These are phyloP conservation scores for Ambrosia hybrid DNA, from an alignment of 140 eudicot genomes.

Conservation along the genomic window DNA sequence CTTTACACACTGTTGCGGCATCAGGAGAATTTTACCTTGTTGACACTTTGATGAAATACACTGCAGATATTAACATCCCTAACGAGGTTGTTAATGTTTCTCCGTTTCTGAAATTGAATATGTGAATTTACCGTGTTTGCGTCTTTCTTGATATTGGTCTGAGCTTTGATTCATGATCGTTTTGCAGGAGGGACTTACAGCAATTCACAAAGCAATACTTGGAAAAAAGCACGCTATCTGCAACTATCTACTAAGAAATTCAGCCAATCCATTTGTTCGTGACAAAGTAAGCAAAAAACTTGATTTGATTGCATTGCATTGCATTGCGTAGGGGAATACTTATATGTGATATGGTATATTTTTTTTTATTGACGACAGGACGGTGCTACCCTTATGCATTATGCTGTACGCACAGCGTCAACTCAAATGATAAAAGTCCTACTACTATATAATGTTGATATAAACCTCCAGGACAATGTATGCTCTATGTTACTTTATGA, in stretches of 20 bases:
- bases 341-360: not conserved
- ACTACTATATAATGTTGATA: conserved; percentile 79
- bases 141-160: not conserved
- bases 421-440: conserved; percentile 80
- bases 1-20: conserved; percentile 86
- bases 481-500: conserved; percentile 1
- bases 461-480: conserved; percentile 89
- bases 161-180: conserved; percentile 20
- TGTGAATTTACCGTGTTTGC: not conserved
- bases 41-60: conserved; percentile 67
- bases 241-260: conserved; percentile 82
- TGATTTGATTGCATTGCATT: not conserved
- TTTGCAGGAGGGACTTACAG: conserved; percentile 81
- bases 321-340: not conserved
- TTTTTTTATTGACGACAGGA: conserved; percentile 45
- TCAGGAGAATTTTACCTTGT: conserved; percentile 88
- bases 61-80: conserved; percentile 54
- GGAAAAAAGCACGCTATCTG: conserved; percentile 87
- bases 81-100: conserved; percentile 53
- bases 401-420: conserved; percentile 83
- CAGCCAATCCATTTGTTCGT: conserved; percentile 81
- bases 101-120: not conserved
- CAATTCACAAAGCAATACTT: conserved; percentile 83
- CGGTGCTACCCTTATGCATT: conserved; percentile 97
- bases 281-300: conserved; percentile 59